phyloP scores from a whole-genome alignment of 257 asterid species.

The Nicotiana tomentosiformis region DNA sequence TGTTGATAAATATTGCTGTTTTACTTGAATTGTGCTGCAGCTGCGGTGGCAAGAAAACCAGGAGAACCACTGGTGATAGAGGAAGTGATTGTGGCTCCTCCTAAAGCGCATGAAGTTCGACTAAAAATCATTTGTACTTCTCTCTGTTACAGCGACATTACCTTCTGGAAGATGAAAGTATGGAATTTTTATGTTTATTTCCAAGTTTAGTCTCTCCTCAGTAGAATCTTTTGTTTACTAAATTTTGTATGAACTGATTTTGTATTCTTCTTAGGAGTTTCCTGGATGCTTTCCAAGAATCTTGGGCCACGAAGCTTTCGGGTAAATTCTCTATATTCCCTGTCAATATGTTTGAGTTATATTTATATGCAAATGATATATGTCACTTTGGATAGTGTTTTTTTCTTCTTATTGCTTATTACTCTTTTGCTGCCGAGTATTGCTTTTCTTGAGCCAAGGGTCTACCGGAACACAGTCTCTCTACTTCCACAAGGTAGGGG shows the following conservation, averaged over 20 bases:
- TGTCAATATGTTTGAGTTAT: too few relatives aligned
- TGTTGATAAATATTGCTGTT: background rate
- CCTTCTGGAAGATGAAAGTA: conserved; percentile 47
- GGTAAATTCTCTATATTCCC: conserved; percentile 29
- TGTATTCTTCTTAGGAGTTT: conserved; percentile 35
- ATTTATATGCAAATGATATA: background rate
- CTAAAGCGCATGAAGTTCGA: conserved; percentile 60
- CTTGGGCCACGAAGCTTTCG: conserved; percentile 76
- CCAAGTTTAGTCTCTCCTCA: background rate
- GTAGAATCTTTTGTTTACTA: background rate
- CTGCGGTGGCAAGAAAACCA: conserved; percentile 73
- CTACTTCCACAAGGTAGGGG: too few relatives aligned
- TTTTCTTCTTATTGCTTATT: background rate
- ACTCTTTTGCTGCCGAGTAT: background rate
- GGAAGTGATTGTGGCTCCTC: conserved; percentile 67
- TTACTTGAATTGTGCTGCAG: conserved; percentile 33
- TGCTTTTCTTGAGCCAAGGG: too few relatives aligned
- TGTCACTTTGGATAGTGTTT: background rate
- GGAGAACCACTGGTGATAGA: conserved; percentile 78
- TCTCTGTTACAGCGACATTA: conserved; percentile 66
- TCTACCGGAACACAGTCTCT: too few relatives aligned
- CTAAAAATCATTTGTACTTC: conserved; percentile 69
- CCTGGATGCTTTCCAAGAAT: conserved; percentile 62
- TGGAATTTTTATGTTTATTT: background rate
- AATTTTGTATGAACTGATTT: background rate